Evolutionary conservation across 257 asterid species (phyloP).

Genomic region (Cruciata laevipes): DNA sequence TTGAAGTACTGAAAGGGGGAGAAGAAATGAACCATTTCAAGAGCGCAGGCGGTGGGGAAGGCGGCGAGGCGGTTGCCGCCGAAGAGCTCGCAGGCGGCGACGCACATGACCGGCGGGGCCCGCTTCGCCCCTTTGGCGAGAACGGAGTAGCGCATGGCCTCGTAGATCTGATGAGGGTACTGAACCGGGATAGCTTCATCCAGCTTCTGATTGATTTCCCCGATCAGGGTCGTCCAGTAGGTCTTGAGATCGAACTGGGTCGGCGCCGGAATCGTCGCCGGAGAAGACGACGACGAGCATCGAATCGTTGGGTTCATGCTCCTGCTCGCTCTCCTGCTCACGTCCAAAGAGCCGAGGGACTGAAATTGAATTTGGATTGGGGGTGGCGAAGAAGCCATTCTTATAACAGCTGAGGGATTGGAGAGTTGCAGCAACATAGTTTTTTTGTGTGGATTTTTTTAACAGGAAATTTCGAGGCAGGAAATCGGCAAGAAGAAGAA

Average conservation of each 20-base stretch:
- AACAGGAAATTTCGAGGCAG: neutral
- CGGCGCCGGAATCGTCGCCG: slow-evolving; percentile 21
- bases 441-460: neutral
- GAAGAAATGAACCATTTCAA: slow-evolving; percentile 61
- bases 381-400: slow-evolving; percentile 12
- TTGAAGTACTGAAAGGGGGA: neutral
- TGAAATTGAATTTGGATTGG: neutral
- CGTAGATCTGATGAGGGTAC: slow-evolving; percentile 89
- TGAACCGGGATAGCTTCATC: slow-evolving; percentile 73
- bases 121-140: slow-evolving; percentile 84
- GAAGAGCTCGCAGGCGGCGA: slow-evolving; percentile 86
- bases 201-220: slow-evolving; percentile 72
- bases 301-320: slow-evolving; percentile 20
- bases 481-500: neutral
- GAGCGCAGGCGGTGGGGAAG: slow-evolving; percentile 98
- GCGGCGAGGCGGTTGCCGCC: slow-evolving; percentile 83
- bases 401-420: neutral
- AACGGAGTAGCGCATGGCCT: slow-evolving; percentile 94
- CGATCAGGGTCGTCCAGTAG: slow-evolving; percentile 70
- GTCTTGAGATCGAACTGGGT: slow-evolving; percentile 65
- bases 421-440: neutral
- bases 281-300: slow-evolving; percentile 35
- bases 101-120: slow-evolving; percentile 94
- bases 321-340: neutral
- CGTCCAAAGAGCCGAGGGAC: slow-evolving; percentile 9